A percentile compares a stretch with the other conserved stretches of the same genome.
Conservation (phyloP, 1,284 basidiomycete genomes). For the Ganoderma leucocontextum region DNA sequence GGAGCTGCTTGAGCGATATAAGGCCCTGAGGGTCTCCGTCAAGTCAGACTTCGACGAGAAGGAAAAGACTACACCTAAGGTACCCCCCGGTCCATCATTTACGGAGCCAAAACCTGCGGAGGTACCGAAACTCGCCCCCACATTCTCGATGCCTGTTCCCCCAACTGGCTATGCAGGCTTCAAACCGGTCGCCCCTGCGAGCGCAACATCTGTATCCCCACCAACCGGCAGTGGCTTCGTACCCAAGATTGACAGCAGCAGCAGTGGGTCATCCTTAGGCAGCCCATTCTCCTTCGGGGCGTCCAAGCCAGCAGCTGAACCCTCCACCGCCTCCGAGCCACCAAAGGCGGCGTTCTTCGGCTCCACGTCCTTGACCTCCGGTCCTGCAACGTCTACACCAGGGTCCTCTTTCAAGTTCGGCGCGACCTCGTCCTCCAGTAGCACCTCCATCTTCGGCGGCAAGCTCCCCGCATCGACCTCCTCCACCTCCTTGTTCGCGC, state of each 20-base stretch:
- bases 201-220: conserved; percentile 5
- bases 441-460: conserved; percentile 13
- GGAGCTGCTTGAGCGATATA: conserved; percentile 71
- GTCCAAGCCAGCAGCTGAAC: conserved; percentile 19
- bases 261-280: conserved; percentile 15
- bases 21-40: conserved; percentile 61
- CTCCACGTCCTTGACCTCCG: conserved; percentile 21
- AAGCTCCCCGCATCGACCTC: conserved; percentile 7
- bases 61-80: conserved; percentile 34
- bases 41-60: conserved; percentile 63
- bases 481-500: conserved; percentile 21
- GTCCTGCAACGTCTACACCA: conserved; percentile 9
- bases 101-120: conserved; percentile 14
- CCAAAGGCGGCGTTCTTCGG: conserved; percentile 35
- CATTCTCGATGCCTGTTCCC: conserved; percentile 52
- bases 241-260: conserved; percentile 26
- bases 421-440: conserved; percentile 8
- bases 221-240: conserved; percentile 21
- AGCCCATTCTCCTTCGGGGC: conserved; percentile 31
- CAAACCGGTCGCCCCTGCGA: conserved; percentile 17
- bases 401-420: conserved; percentile 25
- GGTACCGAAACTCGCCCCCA: conserved; percentile 16
- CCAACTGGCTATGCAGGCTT: conserved; percentile 45
- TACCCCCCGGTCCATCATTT: not conserved
- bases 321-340: conserved; percentile 15